phyloP scores from a whole-genome alignment of 148 eudicot species.

The Heliamphora exappendiculata region DNA sequence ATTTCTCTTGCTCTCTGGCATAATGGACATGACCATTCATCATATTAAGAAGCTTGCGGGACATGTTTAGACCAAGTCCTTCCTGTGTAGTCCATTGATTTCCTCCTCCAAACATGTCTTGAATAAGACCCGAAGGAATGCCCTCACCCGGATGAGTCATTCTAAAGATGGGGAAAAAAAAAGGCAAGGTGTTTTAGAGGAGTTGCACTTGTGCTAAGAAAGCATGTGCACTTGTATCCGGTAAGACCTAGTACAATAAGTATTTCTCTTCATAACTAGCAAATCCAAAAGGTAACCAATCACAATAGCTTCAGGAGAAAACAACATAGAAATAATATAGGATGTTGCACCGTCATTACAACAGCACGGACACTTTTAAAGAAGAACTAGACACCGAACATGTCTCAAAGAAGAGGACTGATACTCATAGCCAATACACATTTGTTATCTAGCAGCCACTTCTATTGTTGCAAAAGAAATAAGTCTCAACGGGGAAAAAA shows the following conservation, averaged over 20 bases:
- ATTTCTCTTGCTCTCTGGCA: conserved; percentile 23
- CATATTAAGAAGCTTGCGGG: conserved; percentile 23
- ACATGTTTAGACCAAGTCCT: conserved; percentile 24
- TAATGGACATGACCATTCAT: conserved; percentile 29
- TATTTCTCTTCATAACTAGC: too few species aligned
- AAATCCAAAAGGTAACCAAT: background rate
- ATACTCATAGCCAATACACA: background rate
- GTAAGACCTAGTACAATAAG: too few species aligned
- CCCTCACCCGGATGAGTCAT: conserved; percentile 37
- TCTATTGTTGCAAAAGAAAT: too few species aligned
- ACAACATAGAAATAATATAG: background rate
- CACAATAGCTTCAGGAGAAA: background rate
- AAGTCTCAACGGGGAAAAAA: too few species aligned
- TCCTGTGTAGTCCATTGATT: conserved; percentile 14
- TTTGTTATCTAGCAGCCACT: background rate
- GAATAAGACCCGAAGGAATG: conserved; percentile 23
- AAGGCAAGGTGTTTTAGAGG: too few species aligned
- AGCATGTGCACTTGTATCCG: too few species aligned
- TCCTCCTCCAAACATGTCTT: conserved; percentile 28
- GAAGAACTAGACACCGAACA: background rate
- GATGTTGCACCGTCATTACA: background rate
- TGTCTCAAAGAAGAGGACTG: background rate
- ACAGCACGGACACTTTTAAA: background rate
- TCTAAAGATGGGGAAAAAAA: conserved; percentile 12
- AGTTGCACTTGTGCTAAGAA: too few species aligned